phyloP scores from a whole-genome alignment of 768 basidiomycete genomes.

The Termitomyces sp. region DNA sequence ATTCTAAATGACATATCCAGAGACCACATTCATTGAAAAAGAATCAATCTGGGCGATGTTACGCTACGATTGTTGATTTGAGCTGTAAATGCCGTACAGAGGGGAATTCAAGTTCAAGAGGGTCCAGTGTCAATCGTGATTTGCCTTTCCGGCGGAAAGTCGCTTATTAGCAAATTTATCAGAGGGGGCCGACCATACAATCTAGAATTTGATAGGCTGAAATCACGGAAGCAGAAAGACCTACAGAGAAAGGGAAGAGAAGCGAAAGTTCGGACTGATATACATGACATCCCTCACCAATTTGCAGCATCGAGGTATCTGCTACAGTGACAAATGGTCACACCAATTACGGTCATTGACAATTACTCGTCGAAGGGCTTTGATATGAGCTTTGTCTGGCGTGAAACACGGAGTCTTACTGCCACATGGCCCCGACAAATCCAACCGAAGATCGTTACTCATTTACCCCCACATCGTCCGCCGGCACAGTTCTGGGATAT shows the following conservation, averaged over 20 bases:
- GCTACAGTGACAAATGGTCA: neutral
- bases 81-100: neutral
- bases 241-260: neutral
- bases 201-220: neutral
- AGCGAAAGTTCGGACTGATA: neutral
- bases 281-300: neutral
- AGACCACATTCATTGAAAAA: neutral
- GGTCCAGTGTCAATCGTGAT: neutral
- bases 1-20: neutral
- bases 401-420: neutral
- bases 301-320: neutral
- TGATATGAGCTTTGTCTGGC: neutral
- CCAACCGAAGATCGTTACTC: neutral
- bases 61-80: neutral
- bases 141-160: neutral
- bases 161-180: neutral
- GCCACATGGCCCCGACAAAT: neutral
- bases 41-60: neutral
- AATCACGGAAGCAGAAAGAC: neutral
- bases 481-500: neutral
- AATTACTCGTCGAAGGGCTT: neutral
- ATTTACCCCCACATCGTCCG: neutral
- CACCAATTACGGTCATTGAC: neutral
- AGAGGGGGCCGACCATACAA: neutral
- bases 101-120: too few relatives aligned